Evolutionary conservation across 2,329 filamentous ascomycete genomes (phyloP).

Genomic region (Fusarium sp.): DNA sequence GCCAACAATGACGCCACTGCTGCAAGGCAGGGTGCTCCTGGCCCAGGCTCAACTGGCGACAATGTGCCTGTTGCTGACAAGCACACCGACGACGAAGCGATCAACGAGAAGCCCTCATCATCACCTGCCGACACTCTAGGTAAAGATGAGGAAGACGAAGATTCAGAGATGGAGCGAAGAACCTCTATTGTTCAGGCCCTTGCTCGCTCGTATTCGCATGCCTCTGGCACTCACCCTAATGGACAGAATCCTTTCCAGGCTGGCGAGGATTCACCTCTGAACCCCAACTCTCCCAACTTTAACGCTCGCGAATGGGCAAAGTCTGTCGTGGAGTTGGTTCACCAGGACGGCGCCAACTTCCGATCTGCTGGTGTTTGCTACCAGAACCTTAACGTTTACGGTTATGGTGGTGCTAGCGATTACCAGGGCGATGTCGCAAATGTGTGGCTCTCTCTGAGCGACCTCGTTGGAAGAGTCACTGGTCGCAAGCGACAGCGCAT

Average conservation of each 20-base stretch:
- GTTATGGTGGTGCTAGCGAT: constrained; percentile 73
- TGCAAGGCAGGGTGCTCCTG: constrained; percentile 53
- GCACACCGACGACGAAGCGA: constrained; percentile 45
- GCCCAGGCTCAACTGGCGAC: constrained; percentile 39
- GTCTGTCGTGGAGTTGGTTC: constrained; percentile 63
- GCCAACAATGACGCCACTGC: constrained; percentile 61
- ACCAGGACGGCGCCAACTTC: constrained; percentile 62
- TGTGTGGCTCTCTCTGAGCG: constrained; percentile 62
- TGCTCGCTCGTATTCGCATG: constrained; percentile 63
- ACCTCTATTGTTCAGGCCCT: constrained; percentile 64
- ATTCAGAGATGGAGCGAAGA: constrained; percentile 59
- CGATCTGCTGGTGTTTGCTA: constrained; percentile 72
- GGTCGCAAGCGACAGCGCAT: constrained; percentile 64
- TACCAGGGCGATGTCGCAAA: constrained; percentile 76
- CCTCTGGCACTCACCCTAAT: constrained; percentile 50
- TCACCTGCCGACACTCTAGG: constrained; percentile 44
- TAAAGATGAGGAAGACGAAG: constrained; percentile 44
- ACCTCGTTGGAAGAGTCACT: constrained; percentile 59
- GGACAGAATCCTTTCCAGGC: constrained; percentile 61
- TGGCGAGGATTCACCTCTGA: constrained; percentile 59
- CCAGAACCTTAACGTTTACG: constrained; percentile 73
- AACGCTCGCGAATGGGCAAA: constrained; percentile 68
- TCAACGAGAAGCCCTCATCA: constrained; percentile 41
- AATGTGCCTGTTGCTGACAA: constrained; percentile 38
- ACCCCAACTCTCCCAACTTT: constrained; percentile 64